These are phyloP conservation scores for Jatropha podagrica DNA, from an alignment of 441 rosid genomes.

Conservation along the genomic window DNA sequence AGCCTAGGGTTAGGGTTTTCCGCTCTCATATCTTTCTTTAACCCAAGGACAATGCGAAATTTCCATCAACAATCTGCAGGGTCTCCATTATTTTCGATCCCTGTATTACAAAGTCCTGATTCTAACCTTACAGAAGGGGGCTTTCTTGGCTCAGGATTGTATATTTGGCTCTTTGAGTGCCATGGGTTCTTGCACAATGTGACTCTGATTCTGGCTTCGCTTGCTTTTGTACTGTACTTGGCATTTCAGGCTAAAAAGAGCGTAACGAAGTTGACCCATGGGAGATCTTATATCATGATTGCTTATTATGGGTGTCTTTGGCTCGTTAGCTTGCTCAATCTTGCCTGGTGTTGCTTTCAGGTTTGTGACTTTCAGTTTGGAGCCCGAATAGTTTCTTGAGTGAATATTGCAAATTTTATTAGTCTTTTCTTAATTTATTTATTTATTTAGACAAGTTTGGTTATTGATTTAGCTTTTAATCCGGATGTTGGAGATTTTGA, in stretches of 20 bases:
- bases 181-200: constrained; percentile 82
- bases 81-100: constrained; percentile 38
- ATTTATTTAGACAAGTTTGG: no score
- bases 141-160: constrained; percentile 25
- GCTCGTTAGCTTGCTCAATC: constrained; percentile 88
- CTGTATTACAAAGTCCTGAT: constrained; percentile 37
- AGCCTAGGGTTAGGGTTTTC: constrained; percentile 11
- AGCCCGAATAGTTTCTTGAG: not conserved
- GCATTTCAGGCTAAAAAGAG: constrained; percentile 70
- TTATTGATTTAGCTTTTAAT: not conserved
- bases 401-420: not conserved
- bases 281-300: constrained; percentile 77
- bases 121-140: constrained; percentile 29
- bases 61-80: constrained; percentile 26
- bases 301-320: constrained; percentile 78
- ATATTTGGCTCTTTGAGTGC: constrained; percentile 65
- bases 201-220: constrained; percentile 51
- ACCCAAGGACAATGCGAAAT: constrained; percentile 36
- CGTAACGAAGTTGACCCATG: constrained; percentile 60
- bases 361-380: constrained; percentile 36
- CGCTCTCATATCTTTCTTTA: not conserved
- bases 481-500: not conserved
- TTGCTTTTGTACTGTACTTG: constrained; percentile 62
- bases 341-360: constrained; percentile 85
- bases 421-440: no score